These are phyloP conservation scores for Cochliopodium minus DNA, from an alignment of 208 protist genomes.

Conservation along the genomic window DNA sequence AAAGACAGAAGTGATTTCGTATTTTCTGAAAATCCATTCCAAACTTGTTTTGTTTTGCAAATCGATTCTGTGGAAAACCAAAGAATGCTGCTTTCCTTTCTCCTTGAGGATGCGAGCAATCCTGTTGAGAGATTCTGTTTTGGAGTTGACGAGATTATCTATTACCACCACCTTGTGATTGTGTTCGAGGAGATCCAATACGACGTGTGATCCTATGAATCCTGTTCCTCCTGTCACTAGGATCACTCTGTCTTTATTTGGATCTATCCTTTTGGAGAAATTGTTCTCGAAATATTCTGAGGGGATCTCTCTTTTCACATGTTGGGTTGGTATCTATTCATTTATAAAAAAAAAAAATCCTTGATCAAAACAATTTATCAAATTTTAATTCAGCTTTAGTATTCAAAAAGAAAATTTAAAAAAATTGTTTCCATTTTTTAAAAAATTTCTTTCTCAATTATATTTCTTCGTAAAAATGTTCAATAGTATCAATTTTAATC, in stretches of 20 bases:
- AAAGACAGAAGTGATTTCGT: constrained; percentile 64
- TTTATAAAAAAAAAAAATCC: no score
- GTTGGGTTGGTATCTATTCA: no score
- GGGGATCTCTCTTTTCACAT: no score
- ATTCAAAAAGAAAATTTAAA: no score
- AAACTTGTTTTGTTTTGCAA: constrained; percentile 53
- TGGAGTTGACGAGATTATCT: constrained; percentile 67
- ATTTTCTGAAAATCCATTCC: constrained; percentile 56
- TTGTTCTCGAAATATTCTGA: no score
- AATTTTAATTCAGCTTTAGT: no score
- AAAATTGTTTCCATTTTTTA: no score
- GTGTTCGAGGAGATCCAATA: constrained; percentile 56
- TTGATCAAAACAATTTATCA: no score
- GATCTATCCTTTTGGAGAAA: no score
- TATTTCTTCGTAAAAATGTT: no score
- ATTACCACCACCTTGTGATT: constrained; percentile 68
- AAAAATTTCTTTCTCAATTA: no score
- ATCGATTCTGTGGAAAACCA: constrained; percentile 48
- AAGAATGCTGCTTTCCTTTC: constrained; percentile 16
- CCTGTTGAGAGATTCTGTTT: constrained; percentile 28
- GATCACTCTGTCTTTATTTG: constrained; percentile 28
- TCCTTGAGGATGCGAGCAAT: constrained; percentile 24
- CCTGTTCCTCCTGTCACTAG: constrained; percentile 84
- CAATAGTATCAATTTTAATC: no score
- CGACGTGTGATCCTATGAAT: constrained; percentile 90